Evolutionary conservation across 2,329 filamentous ascomycete species (phyloP).

Genomic region (Clonostachys rosea): DNA sequence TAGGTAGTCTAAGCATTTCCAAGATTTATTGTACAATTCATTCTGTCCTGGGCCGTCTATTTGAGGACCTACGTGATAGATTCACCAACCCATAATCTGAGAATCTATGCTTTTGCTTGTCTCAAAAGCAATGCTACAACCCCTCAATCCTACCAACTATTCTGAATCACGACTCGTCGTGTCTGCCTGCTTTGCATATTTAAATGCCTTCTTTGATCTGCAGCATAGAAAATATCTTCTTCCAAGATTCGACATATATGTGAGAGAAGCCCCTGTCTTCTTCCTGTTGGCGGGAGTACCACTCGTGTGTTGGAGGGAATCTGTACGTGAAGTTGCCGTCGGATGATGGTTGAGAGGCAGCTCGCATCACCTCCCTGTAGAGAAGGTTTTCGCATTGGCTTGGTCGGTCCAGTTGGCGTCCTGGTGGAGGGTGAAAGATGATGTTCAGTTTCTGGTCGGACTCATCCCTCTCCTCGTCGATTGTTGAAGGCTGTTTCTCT

Average conservation of each 20-base stretch:
- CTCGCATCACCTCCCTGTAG: slow-evolving; percentile 22
- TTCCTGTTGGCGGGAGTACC: slow-evolving; percentile 42
- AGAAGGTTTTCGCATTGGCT: slow-evolving; percentile 36
- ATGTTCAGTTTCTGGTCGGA: too few relatives aligned
- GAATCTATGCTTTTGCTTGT: too few relatives aligned
- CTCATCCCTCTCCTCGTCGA: too few relatives aligned
- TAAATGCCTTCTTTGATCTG: neutral
- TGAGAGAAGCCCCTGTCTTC: slow-evolving; percentile 46
- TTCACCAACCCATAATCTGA: too few relatives aligned
- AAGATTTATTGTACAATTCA: too few relatives aligned
- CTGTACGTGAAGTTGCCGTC: slow-evolving; percentile 18
- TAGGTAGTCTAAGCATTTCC: too few relatives aligned
- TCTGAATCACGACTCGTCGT: neutral
- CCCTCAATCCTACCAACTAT: neutral
- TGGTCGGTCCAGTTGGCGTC: slow-evolving; percentile 9
- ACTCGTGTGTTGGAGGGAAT: slow-evolving; percentile 42
- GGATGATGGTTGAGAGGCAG: slow-evolving; percentile 1
- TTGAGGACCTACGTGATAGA: too few relatives aligned
- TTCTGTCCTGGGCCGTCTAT: too few relatives aligned
- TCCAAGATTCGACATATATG: slow-evolving; percentile 37
- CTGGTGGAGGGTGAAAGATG: slow-evolving; percentile 40
- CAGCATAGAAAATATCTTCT: slow-evolving; percentile 24
- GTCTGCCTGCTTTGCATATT: neutral
- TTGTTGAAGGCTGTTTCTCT: too few relatives aligned
- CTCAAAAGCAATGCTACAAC: too few relatives aligned